Evolutionary conservation across 2,329 filamentous ascomycete species (phyloP), one percentile per base, ranked within the genome.

Genomic region (Aspergillus sp.): DNA sequence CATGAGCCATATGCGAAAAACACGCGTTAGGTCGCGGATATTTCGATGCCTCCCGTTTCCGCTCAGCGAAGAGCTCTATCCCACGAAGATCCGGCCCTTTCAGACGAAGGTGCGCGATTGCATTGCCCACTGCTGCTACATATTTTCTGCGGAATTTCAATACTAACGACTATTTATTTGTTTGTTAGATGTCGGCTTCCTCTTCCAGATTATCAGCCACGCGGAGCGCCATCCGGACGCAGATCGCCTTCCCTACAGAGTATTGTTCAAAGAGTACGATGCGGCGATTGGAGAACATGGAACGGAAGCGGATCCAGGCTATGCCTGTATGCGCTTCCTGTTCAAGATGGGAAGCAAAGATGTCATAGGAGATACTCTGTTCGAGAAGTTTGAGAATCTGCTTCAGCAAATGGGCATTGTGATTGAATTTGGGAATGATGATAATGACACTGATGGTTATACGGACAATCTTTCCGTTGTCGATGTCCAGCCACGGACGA

Each of bases 221-320:
- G 92, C 90, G 44, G 86, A 93, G 75, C 78, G 84, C 41, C 81
- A 90, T 31, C 80, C 85, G 1, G 83, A 87, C 56, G 82, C 82
- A 49, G 84, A 89, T 65, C 82, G 84, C 55, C 80, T 89, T 21
- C 87, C 90, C 3, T 91, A 89, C 57, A 87, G 87, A 68, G 90
- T 91, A 9, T 82, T 96, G 17, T 96, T 96, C 75, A 82, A 83
- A 53, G 90, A 91, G 31, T 96, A 96, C 70, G 89, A 95, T 69
- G 81, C 85, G 56, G 82, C 93, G 43, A 83, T 96, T n/a, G 84
- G 84, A 5, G 80, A 86, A 63, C 80, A 90, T 77, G 88, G 86
- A 55, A 79, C 91, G 62, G 83, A 90, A 58, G 82, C 86, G n/a
- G 87, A 90, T 66, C 82, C 89, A 64, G 90, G 93, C 67, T 86